Base-by-base conservation (phyloP, 352 stramenopile genomes). In the Phytophthora citricola region DNA sequence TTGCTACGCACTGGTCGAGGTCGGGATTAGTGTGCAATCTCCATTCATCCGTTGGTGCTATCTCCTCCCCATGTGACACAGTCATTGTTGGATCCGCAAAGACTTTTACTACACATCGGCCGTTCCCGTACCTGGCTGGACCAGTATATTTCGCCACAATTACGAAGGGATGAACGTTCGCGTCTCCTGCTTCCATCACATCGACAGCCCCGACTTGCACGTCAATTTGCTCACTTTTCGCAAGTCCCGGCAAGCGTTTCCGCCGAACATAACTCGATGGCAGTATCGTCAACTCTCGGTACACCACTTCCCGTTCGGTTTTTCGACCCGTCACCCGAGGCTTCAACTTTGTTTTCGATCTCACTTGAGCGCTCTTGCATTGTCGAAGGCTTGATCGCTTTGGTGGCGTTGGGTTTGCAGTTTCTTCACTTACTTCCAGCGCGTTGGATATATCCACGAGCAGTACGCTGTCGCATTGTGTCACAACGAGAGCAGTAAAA, bases 31-130 rank as follows among this genome's bases (percentile, higher is more conserved):
- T 47, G 2, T 34, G 55, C 11, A 78, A 15, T 4, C 55, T 46
- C 78, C 78, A 86, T 45, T 81, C 71, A 46, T 86, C 78, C 4
- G 57, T 81, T 17, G 65, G 51, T 14, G 56, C 22, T 6, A 84
- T 34, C 22, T 65, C 59, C 1, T 78, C 55, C 26, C 67, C 71
- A 8, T 26, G 31, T 29, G 66, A 58, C 15, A 57, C 41, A 24
- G 27, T 56, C 70, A 79, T 78, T 1, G 40, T 44, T 20, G 52
- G 50, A 40, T 78, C 63, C 11, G 69, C 75, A 41, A 76, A 86
- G 10, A 82, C 78, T 64, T 83, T 76, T 12, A 73, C 67, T 22
- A 47, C 26, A 36, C 45, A 76, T n/a, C 60, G 15, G 2, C 38
- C 41, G 0, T 50, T 47, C 7, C 46, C 39, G 24, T 70, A 63